Evolutionary conservation across 371 early-diverging fungal genomes (phyloP).

Genomic region (Capillidium rhysosporum): DNA sequence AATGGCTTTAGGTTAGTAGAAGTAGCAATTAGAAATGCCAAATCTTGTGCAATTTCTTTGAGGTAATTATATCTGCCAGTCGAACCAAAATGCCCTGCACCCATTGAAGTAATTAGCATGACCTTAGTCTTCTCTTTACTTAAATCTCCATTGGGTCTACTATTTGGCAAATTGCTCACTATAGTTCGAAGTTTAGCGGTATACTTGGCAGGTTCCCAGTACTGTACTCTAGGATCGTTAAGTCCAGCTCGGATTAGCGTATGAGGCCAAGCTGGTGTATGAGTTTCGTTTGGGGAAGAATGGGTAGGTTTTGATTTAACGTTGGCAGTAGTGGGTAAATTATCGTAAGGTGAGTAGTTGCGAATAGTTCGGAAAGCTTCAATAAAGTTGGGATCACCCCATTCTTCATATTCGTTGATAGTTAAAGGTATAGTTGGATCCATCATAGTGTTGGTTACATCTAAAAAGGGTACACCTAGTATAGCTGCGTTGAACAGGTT

Average conservation of each 20-base stretch:
- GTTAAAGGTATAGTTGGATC: slow-evolving; percentile 29
- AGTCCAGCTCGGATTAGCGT: slow-evolving; percentile 33
- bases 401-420: slow-evolving; percentile 27
- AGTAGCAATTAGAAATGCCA: slow-evolving; percentile 4
- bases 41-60: slow-evolving; percentile 5
- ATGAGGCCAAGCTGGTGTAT: slow-evolving; percentile 28
- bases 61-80: slow-evolving; percentile 5
- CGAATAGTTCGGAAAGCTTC: slow-evolving; percentile 21
- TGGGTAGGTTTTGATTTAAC: too few species aligned
- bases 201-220: slow-evolving; percentile 35
- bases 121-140: neutral
- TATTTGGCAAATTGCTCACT: neutral
- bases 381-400: slow-evolving; percentile 23
- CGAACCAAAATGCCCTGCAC: slow-evolving; percentile 7
- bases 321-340: slow-evolving; percentile 9
- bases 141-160: neutral
- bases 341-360: slow-evolving; percentile 21
- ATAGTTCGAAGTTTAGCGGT: slow-evolving; percentile 22
- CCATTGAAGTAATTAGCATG: slow-evolving; percentile 1
- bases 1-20: neutral
- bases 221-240: slow-evolving; percentile 38
- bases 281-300: too few species aligned
- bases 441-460: slow-evolving; percentile 28
- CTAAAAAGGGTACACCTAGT: slow-evolving; percentile 30
- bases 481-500: slow-evolving; percentile 28